Conservation (phyloP, 805 yeast genomes). For the Schwanniomyces pseudopolymorphus region DNA sequence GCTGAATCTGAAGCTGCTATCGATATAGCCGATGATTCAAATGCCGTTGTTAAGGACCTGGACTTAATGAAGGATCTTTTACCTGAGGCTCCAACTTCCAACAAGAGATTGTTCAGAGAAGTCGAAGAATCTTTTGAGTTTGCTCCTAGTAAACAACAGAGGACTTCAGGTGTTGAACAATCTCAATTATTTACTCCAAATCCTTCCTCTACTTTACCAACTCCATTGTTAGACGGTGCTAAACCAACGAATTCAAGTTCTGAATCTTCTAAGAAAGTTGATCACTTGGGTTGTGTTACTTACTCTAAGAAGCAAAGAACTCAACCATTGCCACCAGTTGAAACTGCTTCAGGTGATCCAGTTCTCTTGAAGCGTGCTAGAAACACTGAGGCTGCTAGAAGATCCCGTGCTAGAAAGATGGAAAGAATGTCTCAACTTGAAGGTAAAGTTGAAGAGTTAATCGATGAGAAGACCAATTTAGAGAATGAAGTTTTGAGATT, state of each 20-base stretch:
- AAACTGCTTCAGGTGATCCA: constrained; percentile 55
- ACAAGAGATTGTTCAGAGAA: constrained; percentile 20
- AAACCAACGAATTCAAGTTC: constrained; percentile 4
- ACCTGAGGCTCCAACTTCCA: constrained; percentile 14
- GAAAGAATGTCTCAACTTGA: constrained; percentile 85
- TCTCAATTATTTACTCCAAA: constrained; percentile 29
- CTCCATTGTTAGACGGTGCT: constrained; percentile 28
- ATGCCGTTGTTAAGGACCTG: constrained; percentile 3
- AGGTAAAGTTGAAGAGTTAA: constrained; percentile 64
- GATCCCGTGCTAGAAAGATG: constrained; percentile 91
- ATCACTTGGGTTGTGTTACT: constrained; percentile 71
- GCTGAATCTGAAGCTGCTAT: constrained; percentile 14
- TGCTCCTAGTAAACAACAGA: constrained; percentile 10
- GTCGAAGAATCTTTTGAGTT: constrained; percentile 26
- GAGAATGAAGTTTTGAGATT: constrained; percentile 65
- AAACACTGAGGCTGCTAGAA: constrained; percentile 96
- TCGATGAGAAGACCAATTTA: constrained; percentile 57
- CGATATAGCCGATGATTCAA: constrained; percentile 5
- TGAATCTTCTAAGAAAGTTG: constrained; percentile 39
- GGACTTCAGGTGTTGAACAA: constrained; percentile 1
- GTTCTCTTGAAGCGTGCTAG: constrained; percentile 85
- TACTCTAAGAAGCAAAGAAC: constrained; percentile 78
- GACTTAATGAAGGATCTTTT: constrained; percentile 3
- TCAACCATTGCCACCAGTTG: constrained; percentile 70
- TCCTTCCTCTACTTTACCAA: constrained; percentile 29